Evolutionary conservation across 345 rosid genomes (phyloP).

Genomic region (Mallotus nudiflorus): DNA sequence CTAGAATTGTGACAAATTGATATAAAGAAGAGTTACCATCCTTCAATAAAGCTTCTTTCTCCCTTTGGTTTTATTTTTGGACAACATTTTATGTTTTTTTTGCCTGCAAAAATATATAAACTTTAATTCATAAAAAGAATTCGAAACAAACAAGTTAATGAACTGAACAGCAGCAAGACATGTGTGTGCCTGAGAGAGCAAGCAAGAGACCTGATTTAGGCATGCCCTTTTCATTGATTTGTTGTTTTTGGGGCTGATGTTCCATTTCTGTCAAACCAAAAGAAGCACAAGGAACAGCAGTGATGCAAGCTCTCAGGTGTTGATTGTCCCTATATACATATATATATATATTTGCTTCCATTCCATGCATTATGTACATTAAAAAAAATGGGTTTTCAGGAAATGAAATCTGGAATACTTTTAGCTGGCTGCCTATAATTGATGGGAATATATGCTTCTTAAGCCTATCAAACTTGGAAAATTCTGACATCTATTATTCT

Average conservation of each 20-base stretch:
- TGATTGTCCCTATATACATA: neutral
- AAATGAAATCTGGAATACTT: too few species aligned
- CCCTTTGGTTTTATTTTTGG: neutral
- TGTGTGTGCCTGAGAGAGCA: neutral
- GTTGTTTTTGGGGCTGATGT: neutral
- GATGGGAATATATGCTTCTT: too few species aligned
- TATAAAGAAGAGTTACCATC: conserved; percentile 2
- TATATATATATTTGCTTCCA: neutral
- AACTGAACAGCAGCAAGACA: too few species aligned
- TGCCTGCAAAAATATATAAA: neutral
- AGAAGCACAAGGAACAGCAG: neutral
- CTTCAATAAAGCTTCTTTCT: conserved; percentile 3
- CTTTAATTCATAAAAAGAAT: too few species aligned
- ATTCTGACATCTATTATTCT: too few species aligned
- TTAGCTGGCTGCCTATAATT: too few species aligned
- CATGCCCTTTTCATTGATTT: neutral
- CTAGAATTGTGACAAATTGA: neutral
- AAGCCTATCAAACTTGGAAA: too few species aligned
- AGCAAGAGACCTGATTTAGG: neutral
- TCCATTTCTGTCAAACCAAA: neutral
- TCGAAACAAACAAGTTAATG: too few species aligned
- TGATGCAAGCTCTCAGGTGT: neutral
- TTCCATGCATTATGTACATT: too few species aligned
- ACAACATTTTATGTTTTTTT: neutral
- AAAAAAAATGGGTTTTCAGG: neutral